Conservation (phyloP, 768 basidiomycete genomes). For the Daedaleopsis nitida region DNA sequence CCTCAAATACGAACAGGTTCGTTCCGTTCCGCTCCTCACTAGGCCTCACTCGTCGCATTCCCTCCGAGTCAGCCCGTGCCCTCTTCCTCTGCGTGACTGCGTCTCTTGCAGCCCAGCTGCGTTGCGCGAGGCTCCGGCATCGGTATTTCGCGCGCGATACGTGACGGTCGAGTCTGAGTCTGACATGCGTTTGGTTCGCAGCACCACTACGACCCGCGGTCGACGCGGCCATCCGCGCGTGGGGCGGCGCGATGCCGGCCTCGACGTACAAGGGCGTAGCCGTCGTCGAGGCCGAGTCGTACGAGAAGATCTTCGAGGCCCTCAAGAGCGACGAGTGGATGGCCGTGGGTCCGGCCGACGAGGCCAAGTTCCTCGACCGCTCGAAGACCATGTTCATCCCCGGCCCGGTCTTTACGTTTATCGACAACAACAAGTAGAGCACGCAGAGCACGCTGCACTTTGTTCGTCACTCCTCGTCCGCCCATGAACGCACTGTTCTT, state of each 20-base stretch:
- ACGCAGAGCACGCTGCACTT: too few species aligned
- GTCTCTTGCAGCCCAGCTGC: too few species aligned
- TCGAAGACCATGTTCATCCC: slow-evolving; percentile 11
- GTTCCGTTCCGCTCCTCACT: neutral
- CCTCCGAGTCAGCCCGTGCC: too few species aligned
- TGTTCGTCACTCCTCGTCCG: too few species aligned
- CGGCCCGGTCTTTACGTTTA: neutral
- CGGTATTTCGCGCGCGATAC: too few species aligned
- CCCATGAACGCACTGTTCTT: too few species aligned
- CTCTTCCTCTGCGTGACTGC: neutral
- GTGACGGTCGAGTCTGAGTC: too few species aligned
- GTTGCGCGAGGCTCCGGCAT: too few species aligned
- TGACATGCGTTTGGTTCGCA: neutral
- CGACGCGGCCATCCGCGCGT: slow-evolving; percentile 8
- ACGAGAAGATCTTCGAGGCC: slow-evolving; percentile 35
- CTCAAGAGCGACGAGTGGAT: slow-evolving; percentile 24
- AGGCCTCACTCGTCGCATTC: too few species aligned
- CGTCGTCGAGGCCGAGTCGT: slow-evolving; percentile 36
- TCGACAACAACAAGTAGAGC: slow-evolving; percentile 5
- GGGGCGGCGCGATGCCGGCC: slow-evolving; percentile 20
- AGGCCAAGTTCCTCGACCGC: slow-evolving; percentile 22
- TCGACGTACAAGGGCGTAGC: slow-evolving; percentile 34
- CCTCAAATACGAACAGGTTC: slow-evolving; percentile 14
- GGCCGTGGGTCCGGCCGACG: slow-evolving; percentile 19
- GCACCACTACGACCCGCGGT: slow-evolving; percentile 15